A percentile compares a stretch with the other conserved stretches of the same genome.
phyloP scores from a whole-genome alignment of 768 basidiomycete species.

The Leucocoprinus birnbaumii region DNA sequence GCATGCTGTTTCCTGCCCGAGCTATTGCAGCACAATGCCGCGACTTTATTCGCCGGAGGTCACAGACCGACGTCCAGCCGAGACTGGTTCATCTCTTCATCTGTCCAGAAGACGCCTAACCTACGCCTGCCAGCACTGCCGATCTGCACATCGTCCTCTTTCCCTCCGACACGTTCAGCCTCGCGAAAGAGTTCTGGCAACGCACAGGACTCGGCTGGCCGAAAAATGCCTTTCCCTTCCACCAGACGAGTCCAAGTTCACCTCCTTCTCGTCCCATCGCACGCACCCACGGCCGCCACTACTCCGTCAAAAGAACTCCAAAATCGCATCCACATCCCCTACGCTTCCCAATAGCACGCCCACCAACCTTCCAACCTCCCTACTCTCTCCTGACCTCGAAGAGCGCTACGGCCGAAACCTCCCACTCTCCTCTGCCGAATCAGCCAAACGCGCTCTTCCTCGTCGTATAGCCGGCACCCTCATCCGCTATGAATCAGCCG shows the following conservation, averaged over 20 bases:
- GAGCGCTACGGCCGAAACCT: constrained; percentile 94
- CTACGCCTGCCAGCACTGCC: constrained; percentile 24
- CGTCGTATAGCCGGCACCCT: constrained; percentile 87
- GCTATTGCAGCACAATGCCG: constrained; percentile 74
- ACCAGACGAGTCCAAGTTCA: constrained; percentile 34
- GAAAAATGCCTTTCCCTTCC: constrained; percentile 78
- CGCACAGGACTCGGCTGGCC: constrained; percentile 88
- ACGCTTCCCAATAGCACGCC: constrained; percentile 8
- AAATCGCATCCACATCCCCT: constrained; percentile 2
- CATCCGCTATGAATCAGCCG: constrained; percentile 40
- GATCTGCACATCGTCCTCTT: constrained; percentile 86
- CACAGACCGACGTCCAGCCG: constrained; percentile 36
- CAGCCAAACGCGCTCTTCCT: constrained; percentile 88
- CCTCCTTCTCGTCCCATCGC: constrained; percentile 20
- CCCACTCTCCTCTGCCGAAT: constrained; percentile 62
- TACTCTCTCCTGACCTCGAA: constrained; percentile 79
- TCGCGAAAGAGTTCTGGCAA: constrained; percentile 95
- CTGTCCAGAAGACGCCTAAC: constrained; percentile 47
- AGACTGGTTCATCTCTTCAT: constrained; percentile 72
- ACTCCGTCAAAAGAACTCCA: constrained; percentile 35
- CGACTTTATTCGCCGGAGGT: constrained; percentile 60
- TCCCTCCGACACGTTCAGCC: constrained; percentile 49
- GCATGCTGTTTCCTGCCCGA: constrained; percentile 77
- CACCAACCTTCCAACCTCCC: constrained; percentile 52
- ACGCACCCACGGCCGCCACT: constrained; percentile 51